Base-by-base conservation (phyloP, 78 protist genomes). In the Dictyostelium firmibasis region DNA sequence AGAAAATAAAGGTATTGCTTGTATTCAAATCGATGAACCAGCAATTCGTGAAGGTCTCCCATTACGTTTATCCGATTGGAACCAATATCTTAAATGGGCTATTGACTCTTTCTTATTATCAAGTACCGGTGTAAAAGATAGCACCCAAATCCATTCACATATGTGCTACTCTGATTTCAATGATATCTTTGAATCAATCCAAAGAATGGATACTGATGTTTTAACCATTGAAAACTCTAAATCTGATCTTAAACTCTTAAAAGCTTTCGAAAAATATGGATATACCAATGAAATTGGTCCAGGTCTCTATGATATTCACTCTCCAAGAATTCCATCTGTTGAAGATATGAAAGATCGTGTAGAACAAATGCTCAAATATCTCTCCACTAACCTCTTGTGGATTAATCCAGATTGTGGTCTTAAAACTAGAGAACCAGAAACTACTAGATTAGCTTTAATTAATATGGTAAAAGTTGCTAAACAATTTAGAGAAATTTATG, bases 1-100 rank as follows among this genome's bases (percentile, higher is more conserved):
- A 13, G 98, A 93, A 31, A 83, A 20, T 9, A 92, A 96, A 10
- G 97, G 97, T 36, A 84, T 81, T 76, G 60, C 91, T 4, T 67
- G 70, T 27, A 78, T 97, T 47, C 98, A 97, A 83, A 86, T 97
- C n/a, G 97, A 97, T 83, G 98, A 97, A 69, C 96, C 98, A 1
- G 98, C 98, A 0, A 33, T 97, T 43, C 85, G 98, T 20, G 98
- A 97, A 78, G 97, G 98, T 60, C 81, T 97, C 20, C 98, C 98
- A 43, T 83, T 97, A 67, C 74, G 95, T 47, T 7, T 20, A 35
- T 67, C 72, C 3, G 91, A 96, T 41, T 92, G 97, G 96, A 91
- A 74, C 2, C 74, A 36, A 25, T 94, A 97, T 83, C 57, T 96
- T 78, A 41, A 67, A 27, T 96, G 98, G 97, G 94, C 97, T 1